Evolutionary conservation across 2,329 filamentous ascomycete genomes (phyloP), one percentile per base, ranked within the genome.

Genomic region (Penicillium palitans): DNA sequence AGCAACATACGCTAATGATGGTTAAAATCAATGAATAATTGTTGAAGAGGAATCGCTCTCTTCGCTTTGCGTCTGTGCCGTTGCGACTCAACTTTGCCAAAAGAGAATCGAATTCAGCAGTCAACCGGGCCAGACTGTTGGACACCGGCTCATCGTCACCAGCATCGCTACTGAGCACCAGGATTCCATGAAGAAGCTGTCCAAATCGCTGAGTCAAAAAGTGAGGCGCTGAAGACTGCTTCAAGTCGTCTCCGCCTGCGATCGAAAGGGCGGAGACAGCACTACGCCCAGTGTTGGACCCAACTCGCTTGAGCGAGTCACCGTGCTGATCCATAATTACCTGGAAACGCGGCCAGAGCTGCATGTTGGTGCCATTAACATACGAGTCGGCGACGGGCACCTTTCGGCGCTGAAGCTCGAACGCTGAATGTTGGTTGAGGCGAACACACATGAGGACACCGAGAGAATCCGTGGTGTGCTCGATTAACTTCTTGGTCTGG

Each of bases 21-120:
- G 95, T 97, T 68, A 91, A 81, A n/a, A 99, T 85, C 63, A 99
- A 81, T 54, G 91, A 96, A 75, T 96, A 98, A 74, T 99, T 99
- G 73, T 98, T 99, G 72, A 90, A 95, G 68, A 99, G 75, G 71
- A 98, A 98, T 45, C 95, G 82, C 66, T 93, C 89, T 65, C 89
- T 83, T 78, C 96, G 96, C 71, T 91, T 85, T 62, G 85, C 83
- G 69, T 96, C 93, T 1, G 82, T 78, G 21, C 85, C 87, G 61
- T 93, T 90, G 66, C 91, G 89, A 70, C 90, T 90, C 59, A 93
- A 81, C 71, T 90, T 91, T 6, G 85, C 84, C 60, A 99, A 75
- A 65, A 97, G 95, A 0, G 85, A 84, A 74, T 98, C 92, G 42
- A 93, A 89, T 71, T 98, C 95, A 57, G 82, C 84, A 31, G 91